Evolutionary conservation across 2,329 filamentous ascomycete genomes (phyloP).

Genomic region (Paramyrothecium sp.): DNA sequence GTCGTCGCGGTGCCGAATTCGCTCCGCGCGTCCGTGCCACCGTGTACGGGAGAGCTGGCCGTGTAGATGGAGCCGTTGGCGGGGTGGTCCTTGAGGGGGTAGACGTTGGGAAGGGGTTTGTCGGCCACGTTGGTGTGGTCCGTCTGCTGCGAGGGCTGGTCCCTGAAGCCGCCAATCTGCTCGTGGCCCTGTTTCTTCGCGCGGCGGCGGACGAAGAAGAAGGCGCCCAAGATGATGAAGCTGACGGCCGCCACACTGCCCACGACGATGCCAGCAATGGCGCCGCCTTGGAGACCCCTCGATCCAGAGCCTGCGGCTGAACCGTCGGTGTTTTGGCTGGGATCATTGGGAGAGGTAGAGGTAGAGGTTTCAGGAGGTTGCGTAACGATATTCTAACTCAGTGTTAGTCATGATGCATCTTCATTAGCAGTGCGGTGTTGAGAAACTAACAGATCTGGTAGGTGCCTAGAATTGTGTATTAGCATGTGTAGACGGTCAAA

Average conservation of each 20-base stretch:
- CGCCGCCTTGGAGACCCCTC: slow-evolving; percentile 3
- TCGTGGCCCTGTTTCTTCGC: neutral
- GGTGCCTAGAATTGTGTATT: no score
- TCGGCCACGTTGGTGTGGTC: neutral
- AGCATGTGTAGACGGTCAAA: no score
- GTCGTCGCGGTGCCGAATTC: neutral
- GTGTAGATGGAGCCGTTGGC: neutral
- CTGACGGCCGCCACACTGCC: slow-evolving; percentile 2
- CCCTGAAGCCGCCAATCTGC: neutral
- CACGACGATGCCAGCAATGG: slow-evolving; percentile 8
- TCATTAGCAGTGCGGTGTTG: no score
- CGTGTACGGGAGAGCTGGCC: neutral
- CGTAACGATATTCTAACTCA: no score
- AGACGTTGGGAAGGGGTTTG: neutral
- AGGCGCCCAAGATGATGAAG: slow-evolving; percentile 2
- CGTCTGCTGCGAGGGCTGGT: neutral
- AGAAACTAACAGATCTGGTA: no score
- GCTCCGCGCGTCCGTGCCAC: neutral
- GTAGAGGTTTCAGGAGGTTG: neutral
- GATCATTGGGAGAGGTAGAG: neutral
- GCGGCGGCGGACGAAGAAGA: slow-evolving; percentile 5
- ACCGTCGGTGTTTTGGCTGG: neutral
- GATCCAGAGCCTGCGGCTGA: neutral
- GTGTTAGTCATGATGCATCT: no score
- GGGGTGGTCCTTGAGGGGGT: neutral